Evolutionary conservation across 169 alveolate genomes (phyloP), one percentile per base, ranked within the genome.

Genomic region (Eimeria necatrix): DNA sequence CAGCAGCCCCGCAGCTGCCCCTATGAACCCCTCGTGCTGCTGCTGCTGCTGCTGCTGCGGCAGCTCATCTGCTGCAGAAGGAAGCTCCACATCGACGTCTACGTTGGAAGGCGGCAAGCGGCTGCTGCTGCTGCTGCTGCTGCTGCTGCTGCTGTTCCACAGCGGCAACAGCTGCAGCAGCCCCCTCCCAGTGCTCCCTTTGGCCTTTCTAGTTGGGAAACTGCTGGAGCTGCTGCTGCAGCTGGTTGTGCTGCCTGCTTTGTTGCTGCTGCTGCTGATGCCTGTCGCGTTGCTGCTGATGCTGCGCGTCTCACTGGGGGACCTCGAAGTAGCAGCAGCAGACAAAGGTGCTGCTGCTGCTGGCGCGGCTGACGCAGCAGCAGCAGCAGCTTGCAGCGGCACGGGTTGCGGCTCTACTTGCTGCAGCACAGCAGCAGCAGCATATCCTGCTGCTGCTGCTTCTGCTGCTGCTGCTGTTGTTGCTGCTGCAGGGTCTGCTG

Each of bases 221-320:
- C 78, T 6, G 78, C 78, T 12, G 16, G 9, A 10, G 48, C 85
- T 74, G 85, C 85, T 74, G 85, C 85, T 74, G 85, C 85, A 26
- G 85, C 85, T 74, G 32, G 59, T 74, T 49, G 12, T 20, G 78
- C 85, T 74, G 85, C 85, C 85, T 74, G 85, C 59, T 74, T 49
- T 48, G 85, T 74, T 74, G 85, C 85, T 74, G 85, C 85, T 74
- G 32, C 32, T 74, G 85, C 26, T 20, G 78, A 49, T 74, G 85
- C 85, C 85, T 74, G 85, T 53, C 41, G 85, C 49, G 85, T 74
- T 74, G 85, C 85, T 74, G 85, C 85, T 46, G 56, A 48, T 74
- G 60, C 85, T 74, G 18, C 85, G 59, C 20, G 85, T 5, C 49
- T 74, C 85, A 41, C 78, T 68, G 14, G 78, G 78, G 20, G 78